phyloP scores from a whole-genome alignment of 805 yeast species.

The Teunomyces atbi region DNA sequence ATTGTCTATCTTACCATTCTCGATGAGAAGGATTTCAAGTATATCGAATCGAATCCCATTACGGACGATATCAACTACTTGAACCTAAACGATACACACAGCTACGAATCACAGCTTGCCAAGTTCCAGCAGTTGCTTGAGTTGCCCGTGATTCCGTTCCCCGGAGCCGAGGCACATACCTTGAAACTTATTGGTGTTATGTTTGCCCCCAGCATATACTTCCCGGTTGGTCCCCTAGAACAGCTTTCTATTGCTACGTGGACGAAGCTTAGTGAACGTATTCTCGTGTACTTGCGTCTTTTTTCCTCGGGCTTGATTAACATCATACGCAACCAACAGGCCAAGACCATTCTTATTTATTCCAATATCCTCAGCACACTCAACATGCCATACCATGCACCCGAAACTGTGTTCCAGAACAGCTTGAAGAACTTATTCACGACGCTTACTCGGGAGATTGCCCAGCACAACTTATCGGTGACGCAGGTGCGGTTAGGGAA shows the following conservation, averaged over 20 bases:
- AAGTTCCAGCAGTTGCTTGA: conserved; percentile 50
- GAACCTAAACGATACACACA: conserved; percentile 47
- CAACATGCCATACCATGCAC: conserved; percentile 59
- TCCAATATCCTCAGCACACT: conserved; percentile 57
- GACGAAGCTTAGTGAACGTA: conserved; percentile 47
- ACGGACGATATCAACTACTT: conserved; percentile 70
- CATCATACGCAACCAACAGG: conserved; percentile 48
- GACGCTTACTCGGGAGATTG: conserved; percentile 33
- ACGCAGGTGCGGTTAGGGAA: conserved; percentile 44
- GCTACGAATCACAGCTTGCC: conserved; percentile 47
- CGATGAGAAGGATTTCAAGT: conserved; percentile 55
- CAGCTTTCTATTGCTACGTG: conserved; percentile 51
- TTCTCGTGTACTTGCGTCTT: conserved; percentile 49
- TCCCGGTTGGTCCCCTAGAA: conserved; percentile 68
- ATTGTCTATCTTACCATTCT: conserved; percentile 75
- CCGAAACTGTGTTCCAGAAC: conserved; percentile 55
- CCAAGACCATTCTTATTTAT: conserved; percentile 50
- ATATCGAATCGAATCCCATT: conserved; percentile 53
- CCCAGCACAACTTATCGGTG: conserved; percentile 33
- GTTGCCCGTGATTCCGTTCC: conserved; percentile 56
- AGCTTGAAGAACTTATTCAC: conserved; percentile 39
- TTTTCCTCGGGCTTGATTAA: conserved; percentile 55
- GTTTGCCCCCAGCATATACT: conserved; percentile 66
- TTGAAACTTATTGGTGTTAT: conserved; percentile 64
- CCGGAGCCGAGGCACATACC: conserved; percentile 54